Conservation (phyloP, 331 rosid genomes). For the Pyracantha coccinea region DNA sequence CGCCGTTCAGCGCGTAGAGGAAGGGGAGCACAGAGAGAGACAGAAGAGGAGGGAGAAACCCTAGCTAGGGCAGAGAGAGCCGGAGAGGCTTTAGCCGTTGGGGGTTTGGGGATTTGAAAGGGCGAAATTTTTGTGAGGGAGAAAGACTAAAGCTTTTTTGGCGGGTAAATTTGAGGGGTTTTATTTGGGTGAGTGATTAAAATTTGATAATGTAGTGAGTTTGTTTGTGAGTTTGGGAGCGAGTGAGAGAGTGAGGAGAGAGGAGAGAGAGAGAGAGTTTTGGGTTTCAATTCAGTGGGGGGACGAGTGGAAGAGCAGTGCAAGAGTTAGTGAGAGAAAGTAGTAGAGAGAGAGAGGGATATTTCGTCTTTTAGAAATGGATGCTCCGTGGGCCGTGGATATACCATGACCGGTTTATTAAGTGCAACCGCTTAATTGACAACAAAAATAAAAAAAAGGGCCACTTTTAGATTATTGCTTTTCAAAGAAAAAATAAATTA, state of each 20-base stretch:
- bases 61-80: constrained; percentile 3
- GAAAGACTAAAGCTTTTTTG: constrained; percentile 18
- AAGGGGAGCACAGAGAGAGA: not conserved
- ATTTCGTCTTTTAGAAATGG: not conserved
- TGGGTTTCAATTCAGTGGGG: constrained; percentile 6
- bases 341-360: not conserved
- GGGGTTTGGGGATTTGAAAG: constrained; percentile 12
- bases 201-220: not conserved
- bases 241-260: not conserved
- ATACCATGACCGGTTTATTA: not conserved
- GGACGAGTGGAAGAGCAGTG: not conserved
- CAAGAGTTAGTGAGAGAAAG: not conserved
- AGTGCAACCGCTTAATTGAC: too few species aligned
- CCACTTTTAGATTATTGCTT: too few species aligned
- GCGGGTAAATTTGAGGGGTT: constrained; percentile 33
- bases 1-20: not conserved
- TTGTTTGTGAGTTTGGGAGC: not conserved
- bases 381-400: not conserved
- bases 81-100: constrained; percentile 2
- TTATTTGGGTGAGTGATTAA: not conserved
- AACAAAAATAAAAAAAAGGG: too few species aligned
- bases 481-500: too few species aligned
- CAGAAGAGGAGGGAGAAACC: constrained; percentile 8
- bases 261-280: not conserved
- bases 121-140: not conserved